phyloP scores from a whole-genome alignment of 768 basidiomycete species.

The Termitomyces sp. region DNA sequence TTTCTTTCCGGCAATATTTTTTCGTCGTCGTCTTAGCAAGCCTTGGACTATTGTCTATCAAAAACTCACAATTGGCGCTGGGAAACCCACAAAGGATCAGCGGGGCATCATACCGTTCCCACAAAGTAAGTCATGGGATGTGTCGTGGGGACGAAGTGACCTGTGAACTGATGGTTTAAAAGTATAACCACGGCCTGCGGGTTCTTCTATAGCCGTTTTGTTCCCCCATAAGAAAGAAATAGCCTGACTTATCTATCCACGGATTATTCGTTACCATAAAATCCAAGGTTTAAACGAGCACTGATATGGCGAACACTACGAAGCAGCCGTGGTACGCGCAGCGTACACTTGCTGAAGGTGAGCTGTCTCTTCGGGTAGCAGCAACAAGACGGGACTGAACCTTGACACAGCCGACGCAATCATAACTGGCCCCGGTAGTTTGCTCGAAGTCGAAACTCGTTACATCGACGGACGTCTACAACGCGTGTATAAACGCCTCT shows the following conservation, averaged over 20 bases:
- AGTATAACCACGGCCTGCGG: not conserved
- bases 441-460: constrained; percentile 36
- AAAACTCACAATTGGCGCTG: not conserved
- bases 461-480: constrained; percentile 39
- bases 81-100: not conserved
- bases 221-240: not conserved
- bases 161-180: not conserved
- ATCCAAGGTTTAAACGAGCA: not conserved
- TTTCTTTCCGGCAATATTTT: not conserved
- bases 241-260: not conserved
- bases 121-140: not conserved
- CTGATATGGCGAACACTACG: not conserved
- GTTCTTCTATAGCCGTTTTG: not conserved
- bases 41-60: not conserved
- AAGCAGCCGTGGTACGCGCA: constrained; percentile 8
- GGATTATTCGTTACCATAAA: not conserved
- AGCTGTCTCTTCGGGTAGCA: not conserved
- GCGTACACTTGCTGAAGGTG: constrained; percentile 9
- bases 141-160: not conserved
- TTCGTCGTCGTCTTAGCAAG: not conserved
- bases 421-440: constrained; percentile 31
- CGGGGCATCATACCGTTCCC: not conserved
- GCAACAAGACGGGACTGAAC: not conserved
- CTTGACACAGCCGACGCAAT: constrained; percentile 25
- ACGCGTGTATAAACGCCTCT: constrained; percentile 49